Evolutionary conservation across 768 basidiomycete genomes (phyloP), one percentile per base, ranked within the genome.

Genomic region (Hysterangium stoloniferum): DNA sequence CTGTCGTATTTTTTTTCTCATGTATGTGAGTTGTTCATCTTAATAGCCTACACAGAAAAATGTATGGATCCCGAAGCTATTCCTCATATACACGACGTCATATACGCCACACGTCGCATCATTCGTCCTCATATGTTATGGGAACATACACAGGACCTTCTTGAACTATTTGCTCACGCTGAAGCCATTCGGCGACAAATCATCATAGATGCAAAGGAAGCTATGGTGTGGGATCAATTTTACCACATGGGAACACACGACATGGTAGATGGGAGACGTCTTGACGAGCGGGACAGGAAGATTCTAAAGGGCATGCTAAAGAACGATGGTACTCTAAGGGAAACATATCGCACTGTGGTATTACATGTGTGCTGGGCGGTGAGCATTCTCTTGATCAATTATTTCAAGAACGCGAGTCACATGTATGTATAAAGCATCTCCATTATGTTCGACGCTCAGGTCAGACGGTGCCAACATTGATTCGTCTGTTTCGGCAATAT

Each of bases 361-460:
- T 22, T 51, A 22, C 49, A 51, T 41, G 29, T 42, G 20, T 51
- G 49, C 24, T 38, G 38, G 29, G 37, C 49, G 15, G 49, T 51
- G 38, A 41, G 49, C 43, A 6, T 4, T 19, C 33, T 31, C 19
- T 43, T 8, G 27, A 6, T 2, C n/a, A 36, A 22, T 24, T 15
- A 11, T 42, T n/a, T n/a, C 27, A 7, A 29, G 25, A 40, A 31
- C 19, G 1, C 1, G 8, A 6, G 5, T 29, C 15, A 42, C 13
- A n/a, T 15, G 4, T 24, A 7, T 29, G 24, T 7, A 20, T 32
- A 7, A 11, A 51, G 49, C 49, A 51, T 24, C 27, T 51, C 20
- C 41, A 51, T 51, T 29, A 28, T n/a, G 27, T 51, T 28, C 49
- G 49, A 9, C 49, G 41, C 28, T 51, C 38, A 20, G 33, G 31